Evolutionary conservation across 371 early-diverging fungal genomes (phyloP).

Genomic region (Apophysomyces sp.): DNA sequence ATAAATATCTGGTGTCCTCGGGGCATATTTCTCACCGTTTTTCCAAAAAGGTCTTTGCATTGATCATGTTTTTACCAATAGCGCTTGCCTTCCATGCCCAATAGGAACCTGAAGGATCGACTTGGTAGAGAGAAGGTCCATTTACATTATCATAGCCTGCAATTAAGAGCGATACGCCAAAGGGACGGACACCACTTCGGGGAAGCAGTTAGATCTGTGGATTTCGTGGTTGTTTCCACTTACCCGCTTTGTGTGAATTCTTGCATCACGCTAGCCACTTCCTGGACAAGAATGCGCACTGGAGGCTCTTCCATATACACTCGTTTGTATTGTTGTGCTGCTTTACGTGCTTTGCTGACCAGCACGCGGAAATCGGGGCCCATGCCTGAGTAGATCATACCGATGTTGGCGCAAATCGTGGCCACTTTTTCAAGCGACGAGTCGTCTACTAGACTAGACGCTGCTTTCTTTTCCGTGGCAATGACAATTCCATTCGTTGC

Average conservation of each 20-base stretch:
- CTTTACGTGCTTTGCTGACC: conserved; percentile 93
- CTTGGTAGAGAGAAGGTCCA: conserved; percentile 95
- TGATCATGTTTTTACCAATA: conserved; percentile 98
- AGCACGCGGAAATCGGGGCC: conserved; percentile 97
- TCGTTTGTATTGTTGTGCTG: conserved; percentile 92
- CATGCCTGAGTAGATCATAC: conserved; percentile 99
- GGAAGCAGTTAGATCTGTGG: not conserved
- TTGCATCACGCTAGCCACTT: conserved; percentile 96
- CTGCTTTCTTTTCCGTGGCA: conserved; percentile 96
- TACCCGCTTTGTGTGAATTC: conserved; percentile 98
- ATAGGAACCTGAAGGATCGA: conserved; percentile 98
- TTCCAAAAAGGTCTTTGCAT: conserved; percentile 98
- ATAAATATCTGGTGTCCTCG: not conserved
- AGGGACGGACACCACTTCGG: conserved; percentile 96
- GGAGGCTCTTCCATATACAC: conserved; percentile 97
- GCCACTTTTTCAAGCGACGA: conserved; percentile 88
- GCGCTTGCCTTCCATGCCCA: conserved; percentile 98
- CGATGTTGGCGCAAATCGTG: conserved; percentile 88
- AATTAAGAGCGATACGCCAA: conserved; percentile 97
- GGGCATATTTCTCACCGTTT: conserved; percentile 67
- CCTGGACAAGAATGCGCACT: conserved; percentile 90
- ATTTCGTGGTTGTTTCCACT: conserved; percentile 10
- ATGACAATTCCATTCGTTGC: conserved; percentile 98
- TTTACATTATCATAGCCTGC: conserved; percentile 90
- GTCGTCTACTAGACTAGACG: conserved; percentile 92